Base-by-base conservation (phyloP, 2,329 filamentous ascomycete genomes). In the Nemania sp. region DNA sequence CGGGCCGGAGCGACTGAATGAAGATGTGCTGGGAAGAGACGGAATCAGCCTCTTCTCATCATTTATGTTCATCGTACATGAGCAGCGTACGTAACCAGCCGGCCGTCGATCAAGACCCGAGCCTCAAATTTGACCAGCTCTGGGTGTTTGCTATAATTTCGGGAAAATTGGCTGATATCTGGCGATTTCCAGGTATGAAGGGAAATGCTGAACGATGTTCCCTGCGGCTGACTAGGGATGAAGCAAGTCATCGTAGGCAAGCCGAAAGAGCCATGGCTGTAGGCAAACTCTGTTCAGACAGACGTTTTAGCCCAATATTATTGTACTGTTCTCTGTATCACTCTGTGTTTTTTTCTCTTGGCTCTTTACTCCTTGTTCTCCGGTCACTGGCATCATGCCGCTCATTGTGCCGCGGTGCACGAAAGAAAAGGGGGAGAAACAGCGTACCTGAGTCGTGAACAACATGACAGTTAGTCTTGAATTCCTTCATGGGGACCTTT, bases 401-500 rank as follows among this genome's bases (percentile, higher is more conserved):
- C n/a, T n/a, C n/a, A n/a, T n/a, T n/a, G n/a, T n/a, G n/a, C n/a
- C n/a, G n/a, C n/a, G n/a, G n/a, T n/a, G n/a, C n/a, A n/a, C n/a
- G n/a, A n/a, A n/a, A n/a, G n/a, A n/a, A 14, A 28, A 9, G n/a
- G 11, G 24, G 4, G 7, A 57, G 28, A 9, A 14, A 40, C 31
- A 28, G 28, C 71, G 57, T 61, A 77, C 77, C 76, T 43, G 68
- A 52, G 64, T 82, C 79, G 5, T 77, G 74, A n/a, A 86, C 80
- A 26, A 87, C 83, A 68, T 88, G 87, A 69, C 89, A 95, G 56
- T 83, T 79, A 6, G 89, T 90, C 66, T 85, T 86, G 78, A 94
- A 96, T 72, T 95, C 91, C 70, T 90, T 89, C 50, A 92, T 72
- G 1, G 91, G 91, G 11, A 88, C 69, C 63, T 84, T 86, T 63